Percentiles rank a stretch among this genome's conserved stretches.
Evolutionary conservation across 495 filamentous ascomycete species (phyloP).

Genomic region (Penicillium malachiteum): DNA sequence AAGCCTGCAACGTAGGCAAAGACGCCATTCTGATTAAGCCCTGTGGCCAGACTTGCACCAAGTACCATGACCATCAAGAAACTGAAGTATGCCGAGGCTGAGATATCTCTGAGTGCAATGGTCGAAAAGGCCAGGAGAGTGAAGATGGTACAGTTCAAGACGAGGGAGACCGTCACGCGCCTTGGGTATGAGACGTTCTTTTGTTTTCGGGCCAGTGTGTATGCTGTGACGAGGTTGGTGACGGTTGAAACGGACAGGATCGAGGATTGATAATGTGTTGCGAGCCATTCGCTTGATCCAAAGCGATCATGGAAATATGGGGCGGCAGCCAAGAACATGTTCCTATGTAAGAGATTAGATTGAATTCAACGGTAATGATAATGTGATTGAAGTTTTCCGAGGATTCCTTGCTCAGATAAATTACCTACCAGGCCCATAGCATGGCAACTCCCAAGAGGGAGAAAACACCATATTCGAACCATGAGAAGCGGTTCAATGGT

Average conservation of each 20-base stretch:
- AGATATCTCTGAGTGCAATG: constrained; percentile 56
- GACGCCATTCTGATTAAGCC: constrained; percentile 88
- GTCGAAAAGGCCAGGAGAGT: constrained; percentile 79
- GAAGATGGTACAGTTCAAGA: constrained; percentile 72
- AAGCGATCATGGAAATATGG: constrained; percentile 92
- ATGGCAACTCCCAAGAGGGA: constrained; percentile 84
- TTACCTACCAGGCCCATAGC: constrained; percentile 90
- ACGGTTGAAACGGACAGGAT: constrained; percentile 84
- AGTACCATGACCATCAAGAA: constrained; percentile 87
- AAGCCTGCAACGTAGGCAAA: constrained; percentile 90
- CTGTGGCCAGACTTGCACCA: constrained; percentile 70
- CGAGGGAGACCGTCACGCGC: constrained; percentile 71
- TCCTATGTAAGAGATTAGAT: constrained; percentile 53
- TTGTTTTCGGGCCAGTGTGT: constrained; percentile 76
- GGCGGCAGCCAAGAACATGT: constrained; percentile 96
- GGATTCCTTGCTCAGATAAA: not conserved
- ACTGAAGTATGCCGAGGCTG: constrained; percentile 65
- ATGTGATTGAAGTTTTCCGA: not conserved
- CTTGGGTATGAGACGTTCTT: constrained; percentile 76
- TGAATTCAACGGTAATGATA: not conserved
- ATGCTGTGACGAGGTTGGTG: constrained; percentile 71
- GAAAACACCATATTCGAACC: constrained; percentile 83
- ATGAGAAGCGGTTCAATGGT: constrained; percentile 56
- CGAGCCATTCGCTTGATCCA: constrained; percentile 63
- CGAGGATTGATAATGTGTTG: constrained; percentile 78